Base-by-base conservation (phyloP, 2,329 filamentous ascomycete genomes). In the Diaporthe sp. region DNA sequence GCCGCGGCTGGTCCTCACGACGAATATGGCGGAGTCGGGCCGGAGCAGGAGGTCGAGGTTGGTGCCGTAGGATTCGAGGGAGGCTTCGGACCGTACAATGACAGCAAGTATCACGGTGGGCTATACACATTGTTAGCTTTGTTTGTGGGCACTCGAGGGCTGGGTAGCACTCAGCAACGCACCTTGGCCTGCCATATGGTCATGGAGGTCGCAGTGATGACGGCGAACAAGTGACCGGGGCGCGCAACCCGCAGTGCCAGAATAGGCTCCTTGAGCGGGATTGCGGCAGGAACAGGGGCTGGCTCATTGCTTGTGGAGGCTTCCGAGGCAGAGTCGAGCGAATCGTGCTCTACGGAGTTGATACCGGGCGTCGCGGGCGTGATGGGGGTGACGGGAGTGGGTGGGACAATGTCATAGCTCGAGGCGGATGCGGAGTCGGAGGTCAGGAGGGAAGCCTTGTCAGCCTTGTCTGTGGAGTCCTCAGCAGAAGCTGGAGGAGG, bases 141-240 rank as follows among this genome's bases (percentile, higher is more conserved):
- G 25, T 0, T 10, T 19, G 66, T 54, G 28, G 77, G 77, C 77
- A 76, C 38, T 77, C 80, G 52, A 72, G 50, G 67, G 73, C 73
- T 72, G 61, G 73, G 66, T 68, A 22, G 54, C 52, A 52, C 64
- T 71, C 35, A 28, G 33, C 19, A 57, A 80, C 87, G 75, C 88
- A 95, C 95, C 89, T 96, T 96, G 72, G 95, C 96, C 85, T 99
- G 97, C 97, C 97, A 99, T 78, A 99, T 89, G n/a, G 94, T 95
- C 82, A 99, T 91, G 17, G 94, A 94, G 2, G 94, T 94, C 7
- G 90, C 86, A 0, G 96, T 98, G 81, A 98, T 95, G 61, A 95
- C 95, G 69, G 94, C 94, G 84, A 99, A 98, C 76, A 91, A 86
- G 80, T 96, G 93, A 54, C 96, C 96, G 73, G 90, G 92, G 58